These are phyloP conservation scores for Oidium heveae DNA, from an alignment of 2,329 filamentous ascomycete species.

Conservation along the genomic window DNA sequence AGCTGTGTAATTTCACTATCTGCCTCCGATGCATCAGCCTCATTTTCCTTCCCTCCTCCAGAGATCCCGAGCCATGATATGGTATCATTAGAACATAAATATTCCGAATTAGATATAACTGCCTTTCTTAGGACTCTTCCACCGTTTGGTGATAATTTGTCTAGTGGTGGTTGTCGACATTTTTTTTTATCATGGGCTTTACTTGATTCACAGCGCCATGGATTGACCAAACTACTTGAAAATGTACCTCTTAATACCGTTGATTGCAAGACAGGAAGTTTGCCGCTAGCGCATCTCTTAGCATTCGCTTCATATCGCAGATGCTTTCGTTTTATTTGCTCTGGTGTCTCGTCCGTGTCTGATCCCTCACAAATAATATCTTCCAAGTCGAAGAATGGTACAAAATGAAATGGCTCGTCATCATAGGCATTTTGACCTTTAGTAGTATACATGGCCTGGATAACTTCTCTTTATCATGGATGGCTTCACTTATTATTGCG, in stretches of 20 bases:
- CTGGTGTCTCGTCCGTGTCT: conserved; percentile 28
- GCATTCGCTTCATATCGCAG: conserved; percentile 33
- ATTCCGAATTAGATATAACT: conserved; percentile 6
- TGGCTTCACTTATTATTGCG: too few relatives aligned
- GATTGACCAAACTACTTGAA: conserved; percentile 24
- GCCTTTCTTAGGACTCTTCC: conserved; percentile 7
- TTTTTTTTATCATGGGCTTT: conserved; percentile 4
- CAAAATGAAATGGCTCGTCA: conserved; percentile 22
- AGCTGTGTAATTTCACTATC: conserved; percentile 1
- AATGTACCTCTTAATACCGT: conserved; percentile 38
- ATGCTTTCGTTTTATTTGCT: conserved; percentile 22
- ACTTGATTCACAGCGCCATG: conserved; percentile 19
- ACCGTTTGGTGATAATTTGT: conserved; percentile 8
- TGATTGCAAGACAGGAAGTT: conserved; percentile 30
- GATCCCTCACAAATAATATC: conserved; percentile 30
- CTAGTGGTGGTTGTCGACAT: conserved; percentile 8
- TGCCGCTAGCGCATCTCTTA: conserved; percentile 29
- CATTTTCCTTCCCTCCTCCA: conserved; percentile 4
- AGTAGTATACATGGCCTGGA: not conserved
- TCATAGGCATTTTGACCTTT: not conserved
- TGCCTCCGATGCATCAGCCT: not conserved
- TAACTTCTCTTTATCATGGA: too few relatives aligned
- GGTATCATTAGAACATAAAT: conserved; percentile 6
- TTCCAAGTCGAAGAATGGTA: conserved; percentile 17
- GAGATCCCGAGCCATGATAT: conserved; percentile 7